These are phyloP conservation scores for Herpetomonas tarakana DNA, from an alignment of 208 protist species.

Conservation along the genomic window DNA sequence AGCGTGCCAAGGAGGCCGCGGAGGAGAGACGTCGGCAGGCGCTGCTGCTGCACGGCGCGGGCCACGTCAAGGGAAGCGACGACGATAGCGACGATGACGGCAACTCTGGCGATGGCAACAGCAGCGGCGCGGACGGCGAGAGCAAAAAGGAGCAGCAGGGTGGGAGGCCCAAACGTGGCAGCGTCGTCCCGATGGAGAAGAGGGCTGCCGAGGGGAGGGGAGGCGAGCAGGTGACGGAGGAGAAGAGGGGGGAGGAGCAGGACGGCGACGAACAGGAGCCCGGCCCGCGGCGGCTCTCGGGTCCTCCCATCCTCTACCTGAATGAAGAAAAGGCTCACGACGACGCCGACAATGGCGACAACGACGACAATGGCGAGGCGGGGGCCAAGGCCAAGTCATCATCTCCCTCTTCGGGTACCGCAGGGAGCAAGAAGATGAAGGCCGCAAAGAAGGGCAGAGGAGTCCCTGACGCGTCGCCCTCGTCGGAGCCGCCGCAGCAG, in stretches of 20 bases:
- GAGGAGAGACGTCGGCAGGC: background rate
- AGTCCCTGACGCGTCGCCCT: no score
- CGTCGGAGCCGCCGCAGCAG: no score
- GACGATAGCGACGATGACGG: no score
- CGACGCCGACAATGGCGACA: background rate
- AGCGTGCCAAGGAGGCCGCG: conserved; percentile 9
- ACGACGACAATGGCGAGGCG: background rate
- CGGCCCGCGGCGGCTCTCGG: background rate
- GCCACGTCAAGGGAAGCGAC: no score
- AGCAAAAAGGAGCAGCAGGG: background rate
- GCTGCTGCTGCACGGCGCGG: no score
- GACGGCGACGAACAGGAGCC: background rate
- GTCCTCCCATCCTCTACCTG: background rate
- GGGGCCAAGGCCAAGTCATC: background rate
- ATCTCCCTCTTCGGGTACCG: background rate
- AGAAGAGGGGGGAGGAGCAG: no score
- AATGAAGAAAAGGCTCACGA: background rate
- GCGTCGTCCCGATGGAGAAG: background rate
- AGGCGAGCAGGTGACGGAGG: no score
- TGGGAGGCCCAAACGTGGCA: background rate
- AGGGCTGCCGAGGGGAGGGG: no score
- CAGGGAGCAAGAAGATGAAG: background rate
- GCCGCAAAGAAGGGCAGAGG: background rate
- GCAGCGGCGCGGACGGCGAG: background rate
- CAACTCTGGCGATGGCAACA: no score